phyloP scores from a whole-genome alignment of 2,329 filamentous ascomycete species.

The Fusarium hostae region DNA sequence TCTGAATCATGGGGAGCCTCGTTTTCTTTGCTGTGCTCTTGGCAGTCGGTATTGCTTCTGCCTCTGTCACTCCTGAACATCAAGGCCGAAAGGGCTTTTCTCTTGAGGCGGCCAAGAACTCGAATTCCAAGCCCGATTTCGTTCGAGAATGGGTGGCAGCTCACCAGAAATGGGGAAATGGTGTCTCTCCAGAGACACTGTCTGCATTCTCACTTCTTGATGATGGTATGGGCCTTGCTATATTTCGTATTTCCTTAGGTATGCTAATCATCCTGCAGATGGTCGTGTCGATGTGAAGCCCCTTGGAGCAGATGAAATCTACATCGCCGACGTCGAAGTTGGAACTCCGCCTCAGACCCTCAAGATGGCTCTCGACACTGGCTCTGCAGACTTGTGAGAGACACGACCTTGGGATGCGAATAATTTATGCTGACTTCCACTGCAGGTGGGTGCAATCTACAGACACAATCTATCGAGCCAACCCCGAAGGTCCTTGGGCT shows the following conservation, averaged over 20 bases:
- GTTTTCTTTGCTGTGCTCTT: constrained; percentile 31
- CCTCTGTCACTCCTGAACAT: constrained; percentile 16
- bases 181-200: constrained; percentile 28
- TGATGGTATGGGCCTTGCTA: constrained; percentile 36
- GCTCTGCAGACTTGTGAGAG: constrained; percentile 72
- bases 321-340: constrained; percentile 56
- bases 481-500: constrained; percentile 51
- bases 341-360: constrained; percentile 61
- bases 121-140: constrained; percentile 46
- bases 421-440: constrained; percentile 6
- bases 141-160: constrained; percentile 49
- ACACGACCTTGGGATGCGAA: not conserved
- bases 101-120: constrained; percentile 41
- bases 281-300: constrained; percentile 50
- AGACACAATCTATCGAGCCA: constrained; percentile 54
- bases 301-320: constrained; percentile 56
- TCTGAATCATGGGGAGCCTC: constrained; percentile 28
- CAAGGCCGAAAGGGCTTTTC: constrained; percentile 43
- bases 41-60: constrained; percentile 15
- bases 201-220: constrained; percentile 46
- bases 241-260: too few species aligned
- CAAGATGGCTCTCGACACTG: constrained; percentile 63
- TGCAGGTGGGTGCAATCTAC: constrained; percentile 65
- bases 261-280: constrained; percentile 43
- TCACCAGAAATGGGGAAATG: constrained; percentile 50